Base-by-base conservation (phyloP, 441 rosid species). In the Adansonia rubrostipa region DNA sequence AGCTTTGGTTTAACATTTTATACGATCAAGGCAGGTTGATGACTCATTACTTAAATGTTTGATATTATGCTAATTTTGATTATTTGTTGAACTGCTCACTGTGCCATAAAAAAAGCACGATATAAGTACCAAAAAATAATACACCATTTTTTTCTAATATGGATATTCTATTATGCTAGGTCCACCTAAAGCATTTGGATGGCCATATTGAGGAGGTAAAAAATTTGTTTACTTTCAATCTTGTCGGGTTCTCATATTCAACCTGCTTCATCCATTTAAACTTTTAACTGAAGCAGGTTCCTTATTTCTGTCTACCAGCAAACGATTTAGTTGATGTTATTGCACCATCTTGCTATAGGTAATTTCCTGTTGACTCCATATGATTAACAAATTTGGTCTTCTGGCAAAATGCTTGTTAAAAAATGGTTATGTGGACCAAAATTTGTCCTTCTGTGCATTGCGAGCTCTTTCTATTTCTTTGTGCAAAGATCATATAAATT, bases 281-380 rank as follows among this genome's bases (percentile, higher is more conserved):
- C 79, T 80, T 82, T 87, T 83, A 78, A 87, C 86, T 87, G 83
- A 83, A 87, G 81, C 98, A 95, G 99, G 99, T 95, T 86, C 99
- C 98, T 80, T 95, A 95, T 91, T 95, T 95, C 93, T 91, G 91
- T 88, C 92, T 95, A 81, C 99, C 99, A 78, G 97, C 99, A 82
- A 95, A 92, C 33, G 96, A 93, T 20, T 91, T 93, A 80, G 96
- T 90, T 67, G 96, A 95, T 85, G 98, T 95, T 79, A 95, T 93
- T 73, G 99, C 99, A 81, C 98, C 99, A 76, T 95, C 99, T 70
- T 95, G 99, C 83, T 95, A 95, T 83, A 95, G 99, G 99, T 95
- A 83, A 84, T 81, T 71, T 69, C 65, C 57, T 45, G 53, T 71
- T 33, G 66, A 73, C 44, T 61, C 3, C 74, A 9, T 51, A 7